A percentile compares a stretch with the other conserved stretches of the same genome.
Evolutionary conservation across 805 yeast species (phyloP).

Genomic region (Teunomyces aglyptinius): DNA sequence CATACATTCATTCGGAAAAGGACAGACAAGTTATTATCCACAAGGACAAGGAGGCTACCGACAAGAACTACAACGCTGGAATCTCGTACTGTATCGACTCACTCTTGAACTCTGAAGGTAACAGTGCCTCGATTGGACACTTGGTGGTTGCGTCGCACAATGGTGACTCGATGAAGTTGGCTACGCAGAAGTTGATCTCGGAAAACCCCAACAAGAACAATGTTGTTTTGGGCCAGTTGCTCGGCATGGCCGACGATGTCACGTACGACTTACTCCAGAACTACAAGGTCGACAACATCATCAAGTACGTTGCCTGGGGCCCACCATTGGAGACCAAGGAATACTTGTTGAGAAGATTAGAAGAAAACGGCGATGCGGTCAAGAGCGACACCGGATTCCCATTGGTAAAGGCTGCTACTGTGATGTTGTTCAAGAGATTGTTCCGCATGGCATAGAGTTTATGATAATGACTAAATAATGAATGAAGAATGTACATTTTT

Average conservation of each 20-base stretch:
- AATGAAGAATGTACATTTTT: not conserved
- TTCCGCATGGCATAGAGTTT: conserved; percentile 11
- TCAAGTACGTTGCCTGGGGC: conserved; percentile 98
- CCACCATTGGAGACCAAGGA: conserved; percentile 93
- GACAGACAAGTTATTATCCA: conserved; percentile 67
- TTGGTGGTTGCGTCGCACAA: conserved; percentile 92
- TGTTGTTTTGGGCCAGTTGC: conserved; percentile 82
- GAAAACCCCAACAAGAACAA: conserved; percentile 42
- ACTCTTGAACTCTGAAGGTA: conserved; percentile 45
- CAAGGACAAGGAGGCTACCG: conserved; percentile 77
- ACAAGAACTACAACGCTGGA: conserved; percentile 69
- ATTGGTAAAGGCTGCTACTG: conserved; percentile 53
- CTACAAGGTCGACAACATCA: conserved; percentile 67
- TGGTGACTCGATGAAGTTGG: conserved; percentile 69
- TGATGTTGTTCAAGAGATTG: conserved; percentile 24
- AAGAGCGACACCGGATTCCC: conserved; percentile 81
- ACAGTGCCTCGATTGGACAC: conserved; percentile 60
- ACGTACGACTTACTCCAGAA: conserved; percentile 70
- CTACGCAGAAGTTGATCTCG: conserved; percentile 52
- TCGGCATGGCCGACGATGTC: conserved; percentile 94
- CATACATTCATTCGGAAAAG: conserved; percentile 87
- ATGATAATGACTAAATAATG: conserved; percentile 4
- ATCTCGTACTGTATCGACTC: conserved; percentile 59
- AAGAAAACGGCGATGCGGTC: conserved; percentile 95
- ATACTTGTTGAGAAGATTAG: conserved; percentile 81